These are phyloP conservation scores for Millerozyma acaciae DNA, from an alignment of 805 yeast genomes.

Conservation along the genomic window DNA sequence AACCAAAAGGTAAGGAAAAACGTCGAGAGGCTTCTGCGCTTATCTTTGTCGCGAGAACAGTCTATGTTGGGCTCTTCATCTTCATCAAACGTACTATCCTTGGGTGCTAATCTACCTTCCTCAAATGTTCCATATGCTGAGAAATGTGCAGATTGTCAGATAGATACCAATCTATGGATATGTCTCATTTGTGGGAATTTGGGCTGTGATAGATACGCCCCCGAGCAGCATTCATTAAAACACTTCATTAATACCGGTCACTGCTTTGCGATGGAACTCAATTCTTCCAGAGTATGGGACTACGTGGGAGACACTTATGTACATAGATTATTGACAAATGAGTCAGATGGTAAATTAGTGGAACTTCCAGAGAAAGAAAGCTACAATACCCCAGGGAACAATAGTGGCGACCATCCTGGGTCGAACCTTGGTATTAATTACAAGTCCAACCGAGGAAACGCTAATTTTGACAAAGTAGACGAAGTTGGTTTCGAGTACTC, in stretches of 20 bases:
- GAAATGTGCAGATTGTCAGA: constrained; percentile 55
- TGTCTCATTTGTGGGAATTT: constrained; percentile 86
- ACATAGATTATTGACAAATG: constrained; percentile 79
- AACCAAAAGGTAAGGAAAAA: constrained; percentile 32
- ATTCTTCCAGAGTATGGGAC: constrained; percentile 89
- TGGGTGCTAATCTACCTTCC: too few species aligned
- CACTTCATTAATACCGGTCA: constrained; percentile 78
- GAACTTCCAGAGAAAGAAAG: constrained; percentile 50
- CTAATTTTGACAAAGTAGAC: constrained; percentile 39
- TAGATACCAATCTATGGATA: constrained; percentile 71
- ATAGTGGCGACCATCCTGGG: constrained; percentile 6
- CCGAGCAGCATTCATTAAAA: constrained; percentile 77
- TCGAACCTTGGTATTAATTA: constrained; percentile 1
- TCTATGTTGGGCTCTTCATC: constrained; percentile 1
- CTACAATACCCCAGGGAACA: constrained; percentile 4
- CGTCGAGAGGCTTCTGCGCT: constrained; percentile 30
- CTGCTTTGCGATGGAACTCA: constrained; percentile 86
- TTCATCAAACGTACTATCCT: constrained; percentile 2
- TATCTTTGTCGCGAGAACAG: constrained; percentile 12
- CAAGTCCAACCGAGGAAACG: constrained; percentile 10
- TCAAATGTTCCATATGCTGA: constrained; percentile 12
- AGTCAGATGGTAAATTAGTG: constrained; percentile 84
- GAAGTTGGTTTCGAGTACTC: constrained; percentile 75
- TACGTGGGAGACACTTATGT: constrained; percentile 89
- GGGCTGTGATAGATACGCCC: constrained; percentile 86